Conservation (phyloP, 495 filamentous ascomycete genomes). For the Clavariopsis aquatica region DNA sequence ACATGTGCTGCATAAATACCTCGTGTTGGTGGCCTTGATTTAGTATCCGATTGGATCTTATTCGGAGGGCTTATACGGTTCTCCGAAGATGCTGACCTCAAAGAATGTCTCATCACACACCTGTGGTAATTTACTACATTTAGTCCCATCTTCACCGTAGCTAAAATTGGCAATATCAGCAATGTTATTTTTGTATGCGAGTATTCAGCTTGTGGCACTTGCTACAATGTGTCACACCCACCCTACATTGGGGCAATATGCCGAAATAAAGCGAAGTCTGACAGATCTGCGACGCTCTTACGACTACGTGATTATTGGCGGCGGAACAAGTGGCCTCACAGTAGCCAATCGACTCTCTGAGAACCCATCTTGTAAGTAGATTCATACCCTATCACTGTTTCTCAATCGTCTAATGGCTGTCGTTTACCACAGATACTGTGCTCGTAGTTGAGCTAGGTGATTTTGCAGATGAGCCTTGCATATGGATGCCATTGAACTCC, state of each 20-base stretch:
- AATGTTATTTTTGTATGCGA: background rate
- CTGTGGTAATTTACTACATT: background rate
- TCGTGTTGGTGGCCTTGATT: background rate
- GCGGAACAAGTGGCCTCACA: slow-evolving; percentile 47
- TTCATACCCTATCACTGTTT: background rate
- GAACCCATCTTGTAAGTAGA: background rate
- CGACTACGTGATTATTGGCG: slow-evolving; percentile 45
- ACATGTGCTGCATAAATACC: background rate
- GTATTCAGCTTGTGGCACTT: background rate
- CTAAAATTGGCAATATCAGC: background rate
- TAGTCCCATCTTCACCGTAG: background rate
- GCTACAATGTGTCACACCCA: background rate
- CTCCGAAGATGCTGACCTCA: background rate
- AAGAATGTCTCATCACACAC: background rate
- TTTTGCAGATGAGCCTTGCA: slow-evolving; percentile 4
- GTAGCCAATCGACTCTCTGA: slow-evolving; percentile 48
- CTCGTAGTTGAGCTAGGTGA: slow-evolving; percentile 21
- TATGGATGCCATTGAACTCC: background rate
- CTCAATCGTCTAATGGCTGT: background rate
- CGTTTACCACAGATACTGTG: background rate
- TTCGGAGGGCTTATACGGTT: background rate
- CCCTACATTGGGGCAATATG: background rate
- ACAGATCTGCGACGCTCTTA: background rate
- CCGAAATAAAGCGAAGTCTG: background rate
- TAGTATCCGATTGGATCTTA: no score